Evolutionary conservation across 768 basidiomycete genomes (phyloP), one percentile per base, ranked within the genome.

Genomic region (Boletus tomentosulus): DNA sequence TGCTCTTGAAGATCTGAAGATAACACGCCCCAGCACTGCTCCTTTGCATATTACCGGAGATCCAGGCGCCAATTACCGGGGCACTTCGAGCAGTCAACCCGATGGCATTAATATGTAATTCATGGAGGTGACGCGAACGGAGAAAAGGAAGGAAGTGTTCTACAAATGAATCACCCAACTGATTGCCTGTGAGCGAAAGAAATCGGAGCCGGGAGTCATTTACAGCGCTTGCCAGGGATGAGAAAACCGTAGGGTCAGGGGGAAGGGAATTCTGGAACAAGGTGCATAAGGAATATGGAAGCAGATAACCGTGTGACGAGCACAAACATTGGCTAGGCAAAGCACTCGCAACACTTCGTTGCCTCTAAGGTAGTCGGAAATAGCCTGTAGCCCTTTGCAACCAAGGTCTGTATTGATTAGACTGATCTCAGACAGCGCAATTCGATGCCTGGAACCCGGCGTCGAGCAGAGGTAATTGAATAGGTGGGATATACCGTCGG

Each of bases 321-420:
- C 19, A 71, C 82, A 61, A 58, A 86, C 86, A 62, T 80, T 76
- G 60, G 81, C 78, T 10, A 87, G 65, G 61, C 78, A 78, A 30
- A 87, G 59, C 46, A 67, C 69, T 54, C 65, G 74, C 49, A 87
- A 62, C 10, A 63, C 60, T 4, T 62, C 61, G 58, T 83, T 85
- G 16, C 71, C 72, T 46, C 71, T 65, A 34, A 87, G 52, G 62
- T 82, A 86, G 33, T 73, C 66, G 13, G 77, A 65, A 49, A 87
- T 78, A 3, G 78, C 76, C 38, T 71, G 62, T 16, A 87, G 67
- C 0, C 83, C 83, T 39, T 63, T 62, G 61, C 84, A 76, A 15
- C 83, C 78, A 47, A 87, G 78, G 3, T 62, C 56, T 58, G 81
- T 83, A 4, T 75, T 69, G 50, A 82, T 85, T 50, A 87, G 69